Evolutionary conservation across 23 red algal species (phyloP), one percentile per base, ranked within the genome.

Genomic region (Pyropia haitanensis): DNA sequence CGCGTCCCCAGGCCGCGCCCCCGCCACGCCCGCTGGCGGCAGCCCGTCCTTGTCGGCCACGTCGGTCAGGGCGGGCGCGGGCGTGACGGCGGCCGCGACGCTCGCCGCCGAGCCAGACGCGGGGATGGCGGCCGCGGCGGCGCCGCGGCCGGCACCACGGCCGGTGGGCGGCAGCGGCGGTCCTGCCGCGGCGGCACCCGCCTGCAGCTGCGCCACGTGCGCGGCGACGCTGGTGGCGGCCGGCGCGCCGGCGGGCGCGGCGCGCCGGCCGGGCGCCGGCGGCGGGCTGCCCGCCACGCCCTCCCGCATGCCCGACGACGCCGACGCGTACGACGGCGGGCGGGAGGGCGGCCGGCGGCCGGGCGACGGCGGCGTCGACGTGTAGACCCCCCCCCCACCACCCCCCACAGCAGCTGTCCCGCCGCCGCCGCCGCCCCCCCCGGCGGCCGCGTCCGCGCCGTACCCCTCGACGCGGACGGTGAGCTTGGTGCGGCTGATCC

Each of bases 401-500:
- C 2, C 39, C 39, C 39, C 39, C 10, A 3, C 39, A 46, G n/a
- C n/a, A n/a, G n/a, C n/a, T n/a, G n/a, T n/a, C n/a, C n/a, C n/a
- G n/a, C n/a, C n/a, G n/a, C n/a, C n/a, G 5, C 12, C 33, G 17
- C 21, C 8, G 0, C 55, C 27, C 5, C 17, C 46, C 2, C 27
- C 5, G 24, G 25, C 23, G 14, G 65, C 14, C 26, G 64, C 24
- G 0, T 27, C 25, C 23, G 53, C 49, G 28, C 20, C 64, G 51
- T 28, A 24, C 12, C 19, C 31, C 16, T 56, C 62, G 56, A 81
- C 69, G 18, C 20, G 28, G 28, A 81, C 77, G 13, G 28, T 81
- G 33, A 81, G 66, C 15, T 70, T 81, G 64, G 58, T 33, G 21
- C 58, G 22, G 33, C 52, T 28, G 21, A 81, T 46, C 18, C 29